Evolutionary conservation across 2,329 filamentous ascomycete species (phyloP), one percentile per base, ranked within the genome.

Genomic region (Tolypocladium album): DNA sequence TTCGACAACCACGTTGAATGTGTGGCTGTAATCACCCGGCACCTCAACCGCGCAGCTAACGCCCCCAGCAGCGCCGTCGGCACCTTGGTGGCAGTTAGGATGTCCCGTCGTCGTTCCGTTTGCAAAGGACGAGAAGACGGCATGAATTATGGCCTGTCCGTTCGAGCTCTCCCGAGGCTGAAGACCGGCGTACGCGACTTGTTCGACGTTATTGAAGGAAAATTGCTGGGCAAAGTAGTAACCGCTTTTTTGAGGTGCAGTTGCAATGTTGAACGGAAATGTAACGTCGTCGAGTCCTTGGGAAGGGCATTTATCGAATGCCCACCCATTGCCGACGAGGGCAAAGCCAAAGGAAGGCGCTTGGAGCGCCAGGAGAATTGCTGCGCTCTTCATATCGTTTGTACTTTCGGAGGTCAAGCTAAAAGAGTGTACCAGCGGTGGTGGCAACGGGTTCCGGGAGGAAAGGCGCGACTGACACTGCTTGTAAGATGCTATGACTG

Each of bases 181-280:
- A 2, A 68, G 50, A 7, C 66, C 66, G 13, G 55, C 62, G 59
- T 68, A 68, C 22, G 60, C 62, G 20, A 63, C 57, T 0, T 62
- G 43, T 0, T 55, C 24, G 47, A 61, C 34, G 34, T 57, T 58
- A 2, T 61, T 8, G 31, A 67, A 66, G 27, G 52, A 38, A 58
- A 61, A 68, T 36, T 66, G 64, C 60, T 67, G 61, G 12, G 66
- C 67, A 60, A 65, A 67, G 61, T 66, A 67, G 43, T 62, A 69
- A 12, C 65, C 66, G 1, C 36, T 45, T 5, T 47, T 24, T 45
- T 66, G 67, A 9, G 60, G 40, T 4, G 66, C 64, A 1, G 60
- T 58, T 45, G 61, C 58, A 45, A 67, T 63, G 56, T 61, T 63
- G 40, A 68, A 61, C n/a, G 64, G 63, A 39, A 68, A 67, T 0